phyloP scores from a whole-genome alignment of 345 rosid species.

The Eutrema yunnanense region DNA sequence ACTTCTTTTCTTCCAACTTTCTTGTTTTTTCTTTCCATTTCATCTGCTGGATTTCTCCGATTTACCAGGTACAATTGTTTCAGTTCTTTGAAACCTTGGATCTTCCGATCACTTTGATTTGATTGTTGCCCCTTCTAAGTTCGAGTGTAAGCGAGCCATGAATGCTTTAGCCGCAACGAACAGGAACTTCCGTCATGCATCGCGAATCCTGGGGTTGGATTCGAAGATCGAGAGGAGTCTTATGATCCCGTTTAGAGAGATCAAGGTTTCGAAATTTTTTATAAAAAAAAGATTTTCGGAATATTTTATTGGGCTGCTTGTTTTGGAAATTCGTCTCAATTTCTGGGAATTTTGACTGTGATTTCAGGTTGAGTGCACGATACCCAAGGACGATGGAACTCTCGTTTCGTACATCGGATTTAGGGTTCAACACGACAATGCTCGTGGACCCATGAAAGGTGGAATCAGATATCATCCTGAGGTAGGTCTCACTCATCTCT shows the following conservation, averaged over 20 bases:
- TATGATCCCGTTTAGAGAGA: slow-evolving; percentile 90
- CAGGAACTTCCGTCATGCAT: slow-evolving; percentile 87
- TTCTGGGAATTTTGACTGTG: background rate
- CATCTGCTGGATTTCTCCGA: slow-evolving; percentile 1
- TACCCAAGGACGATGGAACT: slow-evolving; percentile 94
- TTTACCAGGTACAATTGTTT: background rate
- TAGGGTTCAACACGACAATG: slow-evolving; percentile 95
- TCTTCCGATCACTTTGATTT: background rate
- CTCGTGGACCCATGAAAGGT: slow-evolving; percentile 99
- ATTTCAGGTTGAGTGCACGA: slow-evolving; percentile 91
- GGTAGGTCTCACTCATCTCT: slow-evolving; percentile 34
- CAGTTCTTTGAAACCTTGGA: background rate
- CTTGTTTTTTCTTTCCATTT: background rate
- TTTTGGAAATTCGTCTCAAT: background rate
- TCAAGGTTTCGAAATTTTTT: slow-evolving; percentile 47
- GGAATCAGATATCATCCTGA: slow-evolving; percentile 99
- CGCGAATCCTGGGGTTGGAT: slow-evolving; percentile 84
- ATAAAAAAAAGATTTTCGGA: background rate
- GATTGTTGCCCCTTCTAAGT: background rate
- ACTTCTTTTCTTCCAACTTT: background rate
- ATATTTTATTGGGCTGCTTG: background rate
- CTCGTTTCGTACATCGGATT: slow-evolving; percentile 83
- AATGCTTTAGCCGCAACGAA: slow-evolving; percentile 90
- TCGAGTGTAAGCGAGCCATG: slow-evolving; percentile 36
- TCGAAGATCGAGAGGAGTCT: slow-evolving; percentile 85